Evolutionary conservation across 768 basidiomycete species (phyloP).

Genomic region (Vararia minispora): DNA sequence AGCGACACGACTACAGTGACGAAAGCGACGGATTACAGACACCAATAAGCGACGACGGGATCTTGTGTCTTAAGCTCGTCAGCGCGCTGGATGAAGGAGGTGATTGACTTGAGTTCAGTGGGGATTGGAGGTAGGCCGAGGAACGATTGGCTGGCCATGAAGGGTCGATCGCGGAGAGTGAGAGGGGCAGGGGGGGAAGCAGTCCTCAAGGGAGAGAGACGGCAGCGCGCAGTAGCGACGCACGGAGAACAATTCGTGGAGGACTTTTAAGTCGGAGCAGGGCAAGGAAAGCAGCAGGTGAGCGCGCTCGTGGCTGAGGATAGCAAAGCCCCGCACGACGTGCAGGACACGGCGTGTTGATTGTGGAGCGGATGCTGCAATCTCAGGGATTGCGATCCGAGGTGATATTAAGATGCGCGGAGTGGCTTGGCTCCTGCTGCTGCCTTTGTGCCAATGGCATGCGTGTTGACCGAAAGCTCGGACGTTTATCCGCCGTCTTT

Average conservation of each 20-base stretch:
- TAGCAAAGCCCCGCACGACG: too few species aligned
- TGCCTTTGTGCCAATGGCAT: too few species aligned
- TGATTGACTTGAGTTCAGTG: conserved; percentile 49
- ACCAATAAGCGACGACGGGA: conserved; percentile 91
- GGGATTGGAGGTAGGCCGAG: conserved; percentile 54
- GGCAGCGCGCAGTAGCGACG: not conserved
- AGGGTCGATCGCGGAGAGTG: conserved; percentile 1
- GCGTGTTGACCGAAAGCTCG: too few species aligned
- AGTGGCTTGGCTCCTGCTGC: too few species aligned
- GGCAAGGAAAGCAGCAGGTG: too few species aligned
- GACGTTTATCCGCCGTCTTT: too few species aligned
- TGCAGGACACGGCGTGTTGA: too few species aligned
- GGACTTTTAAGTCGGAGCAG: too few species aligned
- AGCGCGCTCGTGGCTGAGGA: too few species aligned
- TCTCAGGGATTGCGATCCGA: too few species aligned
- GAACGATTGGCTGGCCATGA: conserved; percentile 13
- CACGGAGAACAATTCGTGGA: not conserved
- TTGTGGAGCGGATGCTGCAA: too few species aligned
- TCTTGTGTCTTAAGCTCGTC: conserved; percentile 78
- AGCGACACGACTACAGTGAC: not conserved
- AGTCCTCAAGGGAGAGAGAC: not conserved
- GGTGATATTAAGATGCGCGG: too few species aligned
- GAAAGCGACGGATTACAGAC: conserved; percentile 34
- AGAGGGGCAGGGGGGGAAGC: not conserved
- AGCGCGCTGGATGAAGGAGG: conserved; percentile 82